phyloP scores from a whole-genome alignment of 2,329 filamentous ascomycete species.

The Calonectria pauciramosa region DNA sequence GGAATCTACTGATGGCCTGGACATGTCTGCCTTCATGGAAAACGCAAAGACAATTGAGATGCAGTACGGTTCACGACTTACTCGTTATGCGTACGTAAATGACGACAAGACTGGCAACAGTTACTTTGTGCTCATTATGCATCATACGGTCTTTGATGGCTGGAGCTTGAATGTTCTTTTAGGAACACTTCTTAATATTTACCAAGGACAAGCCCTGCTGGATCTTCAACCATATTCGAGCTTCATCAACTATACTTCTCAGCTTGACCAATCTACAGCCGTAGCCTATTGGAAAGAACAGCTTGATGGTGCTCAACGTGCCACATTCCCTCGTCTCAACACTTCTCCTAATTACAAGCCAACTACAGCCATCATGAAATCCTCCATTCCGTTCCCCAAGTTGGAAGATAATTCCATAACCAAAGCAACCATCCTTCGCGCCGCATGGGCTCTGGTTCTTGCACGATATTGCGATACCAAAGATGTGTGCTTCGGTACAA shows the following conservation, averaged over 20 bases:
- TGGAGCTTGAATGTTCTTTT: conserved; percentile 33
- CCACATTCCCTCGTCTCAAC: conserved; percentile 3
- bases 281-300: conserved; percentile 9
- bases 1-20: conserved; percentile 8
- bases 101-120: background rate
- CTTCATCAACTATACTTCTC: conserved; percentile 14
- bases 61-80: conserved; percentile 14
- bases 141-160: conserved; percentile 43
- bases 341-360: background rate
- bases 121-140: conserved; percentile 31
- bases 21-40: background rate
- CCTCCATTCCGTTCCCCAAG: background rate
- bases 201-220: background rate
- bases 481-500: conserved; percentile 9
- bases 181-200: background rate
- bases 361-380: background rate
- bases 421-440: conserved; percentile 8
- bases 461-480: conserved; percentile 12
- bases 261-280: background rate
- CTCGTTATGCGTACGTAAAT: background rate
- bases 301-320: conserved; percentile 14
- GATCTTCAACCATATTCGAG: conserved; percentile 6
- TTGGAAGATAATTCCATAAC: background rate
- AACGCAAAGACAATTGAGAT: background rate
- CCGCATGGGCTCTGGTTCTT: conserved; percentile 14